These are phyloP conservation scores for Aegilops tauschii DNA, from an alignment of 176 grass and related monocot species.

Conservation along the genomic window DNA sequence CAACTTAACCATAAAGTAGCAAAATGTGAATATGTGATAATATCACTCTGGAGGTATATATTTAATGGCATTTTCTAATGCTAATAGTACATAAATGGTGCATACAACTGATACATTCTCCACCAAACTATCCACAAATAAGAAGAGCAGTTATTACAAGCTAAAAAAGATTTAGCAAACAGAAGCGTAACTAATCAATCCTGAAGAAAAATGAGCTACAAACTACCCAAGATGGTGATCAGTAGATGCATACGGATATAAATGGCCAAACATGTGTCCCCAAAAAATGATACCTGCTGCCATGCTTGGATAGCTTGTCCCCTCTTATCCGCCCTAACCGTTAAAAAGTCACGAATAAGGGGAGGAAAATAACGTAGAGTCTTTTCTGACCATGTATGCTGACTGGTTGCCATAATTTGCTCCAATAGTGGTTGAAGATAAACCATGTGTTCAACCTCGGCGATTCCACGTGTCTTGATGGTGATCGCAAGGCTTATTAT, in stretches of 20 bases:
- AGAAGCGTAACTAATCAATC: background rate
- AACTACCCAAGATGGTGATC: background rate
- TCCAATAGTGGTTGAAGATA: conserved; percentile 92
- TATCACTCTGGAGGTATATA: conserved; percentile 28
- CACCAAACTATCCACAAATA: background rate
- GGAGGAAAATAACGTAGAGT: conserved; percentile 82
- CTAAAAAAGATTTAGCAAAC: background rate
- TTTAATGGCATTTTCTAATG: background rate
- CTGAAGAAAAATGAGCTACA: background rate
- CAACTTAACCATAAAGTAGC: background rate
- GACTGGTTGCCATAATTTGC: conserved; percentile 98
- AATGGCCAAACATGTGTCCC: conserved; percentile 1
- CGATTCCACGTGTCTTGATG: conserved; percentile 95
- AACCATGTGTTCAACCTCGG: conserved; percentile 95
- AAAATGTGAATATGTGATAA: background rate
- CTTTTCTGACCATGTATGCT: conserved; percentile 97
- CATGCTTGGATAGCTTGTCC: conserved; percentile 91
- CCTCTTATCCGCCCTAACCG: conserved; percentile 79
- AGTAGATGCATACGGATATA: conserved; percentile 11
- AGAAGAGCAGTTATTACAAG: background rate
- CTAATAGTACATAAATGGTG: background rate
- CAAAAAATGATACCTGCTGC: conserved; percentile 66
- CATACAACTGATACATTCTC: background rate
- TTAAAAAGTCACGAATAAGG: conserved; percentile 78
- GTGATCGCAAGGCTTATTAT: conserved; percentile 99